Evolutionary conservation across 139 green algal species (phyloP), one percentile per base, ranked within the genome.

Genomic region (Coelastrella sp.): DNA sequence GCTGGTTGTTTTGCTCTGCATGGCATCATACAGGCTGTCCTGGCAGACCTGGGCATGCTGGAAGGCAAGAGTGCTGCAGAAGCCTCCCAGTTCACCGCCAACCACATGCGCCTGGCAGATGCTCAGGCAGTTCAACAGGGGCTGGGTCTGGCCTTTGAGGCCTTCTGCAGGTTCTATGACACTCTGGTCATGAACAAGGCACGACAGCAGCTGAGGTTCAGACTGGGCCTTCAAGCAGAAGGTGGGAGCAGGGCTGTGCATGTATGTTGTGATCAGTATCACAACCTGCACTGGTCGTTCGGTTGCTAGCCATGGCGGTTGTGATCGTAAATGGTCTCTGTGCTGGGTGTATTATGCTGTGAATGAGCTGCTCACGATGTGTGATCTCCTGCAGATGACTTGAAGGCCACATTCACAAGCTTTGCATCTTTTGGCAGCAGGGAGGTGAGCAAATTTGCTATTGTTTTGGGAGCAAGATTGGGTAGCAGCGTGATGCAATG

Each of bases 41-140:
- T 95, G 57, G 7, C 45, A 5, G 91, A 93, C 72, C 78, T 93
- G 43, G 91, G 92, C 34, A 73, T 92, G 50, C 85, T 95, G 66
- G 87, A 92, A 30, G 83, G 87, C 51, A 89, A 79, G 67, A 81
- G 75, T 7, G 73, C 83, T 5, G 83, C 50, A 2, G 90, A 92
- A 30, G 53, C 84, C 4, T 76, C 80, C 7, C 21, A 60, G 37
- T 82, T 88, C 50, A 81, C 89, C 5, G 53, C 64, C 2, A 37
- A 79, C 15, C 87, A 92, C 41, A 92, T 94, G 68, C 48, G 59
- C 0, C 8, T 79, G 21, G 91, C 91, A 35, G 90, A 92, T 75
- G 71, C 71, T 17, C n/a, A 51, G 4, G 71, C 43, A 64, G 41
- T 48, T 4, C 37, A 45, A 23, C 15, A 83, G 81, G 64, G 87